Evolutionary conservation across 805 yeast genomes (phyloP), one percentile per base, ranked within the genome.

Genomic region (Wickerhamomyces rabaulensis): DNA sequence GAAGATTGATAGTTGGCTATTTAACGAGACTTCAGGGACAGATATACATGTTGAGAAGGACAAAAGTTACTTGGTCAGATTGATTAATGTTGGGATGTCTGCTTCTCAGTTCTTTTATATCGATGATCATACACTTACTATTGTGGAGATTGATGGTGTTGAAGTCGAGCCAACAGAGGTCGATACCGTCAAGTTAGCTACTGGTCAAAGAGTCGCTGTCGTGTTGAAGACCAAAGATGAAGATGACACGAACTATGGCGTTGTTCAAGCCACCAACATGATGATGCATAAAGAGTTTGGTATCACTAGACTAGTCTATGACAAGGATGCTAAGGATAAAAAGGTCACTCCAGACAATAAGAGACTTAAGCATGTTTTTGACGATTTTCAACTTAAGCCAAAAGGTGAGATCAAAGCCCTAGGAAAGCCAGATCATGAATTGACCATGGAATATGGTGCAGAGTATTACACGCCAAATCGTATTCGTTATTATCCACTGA

Each of bases 161-260:
- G 62, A 71, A 42, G 77, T 80, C 3, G 73, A 76, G 46, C 80
- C 80, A 16, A 64, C 63, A 48, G 68, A 65, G 33, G 72, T 76
- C 2, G 73, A 70, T 16, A 68, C 79, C 33, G 47, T 80, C n/a
- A 69, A 72, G 48, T 47, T 80, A 26, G 79, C 90, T 0, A 89
- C 84, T 6, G 96, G 92, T 3, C 96, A 89, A 66, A 70, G 96
- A 55, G 79, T 80, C 58, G 76, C 87, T 10, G 80, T 85, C 1
- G 62, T 86, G 42, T 57, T 87, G 21, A 73, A 68, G 29, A 74
- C 88, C 51, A 63, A 55, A 61, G 66, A 39, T 64, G 70, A 78
- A 9, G 66, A 71, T 52, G 58, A 25, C 49, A 50, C 20, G 73
- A 76, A 52, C 66, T 80, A 53, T 61, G 72, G 57, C 46, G 65